Base-by-base conservation (phyloP, 148 eudicot species). In the Arctostaphylos glauca region DNA sequence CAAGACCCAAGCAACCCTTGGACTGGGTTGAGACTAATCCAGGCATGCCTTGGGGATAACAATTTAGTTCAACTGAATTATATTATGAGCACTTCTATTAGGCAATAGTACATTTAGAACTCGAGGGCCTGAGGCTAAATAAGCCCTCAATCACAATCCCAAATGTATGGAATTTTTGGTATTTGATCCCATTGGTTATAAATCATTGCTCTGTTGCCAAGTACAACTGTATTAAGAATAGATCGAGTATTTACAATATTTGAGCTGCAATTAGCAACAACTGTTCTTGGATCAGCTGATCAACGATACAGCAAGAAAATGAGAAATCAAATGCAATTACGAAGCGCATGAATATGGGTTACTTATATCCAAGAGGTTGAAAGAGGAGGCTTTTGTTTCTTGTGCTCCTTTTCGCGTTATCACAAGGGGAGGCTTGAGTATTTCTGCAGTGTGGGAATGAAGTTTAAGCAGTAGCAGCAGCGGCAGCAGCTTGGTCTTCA, bases 401-500 rank as follows among this genome's bases (percentile, higher is more conserved):
- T 66, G 38, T 31, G 38, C 38, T 74, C 41, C 1, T 52, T 56
- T 62, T 81, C 44, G 71, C n/a, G 21, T 50, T 13, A 31, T 38
- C 21, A 46, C 73, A 15, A 66, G 13, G 43, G 71, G 15, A 78
- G 64, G 76, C 76, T 83, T 85, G 38, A 31, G 54, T 0, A 31
- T 5, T 44, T 12, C 71, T 3, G 14, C 78, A 25, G 80, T 44
- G 25, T 4, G 18, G 38, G 4, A 59, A 6, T 44, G 80, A 47
- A 43, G 82, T 80, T 91, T 87, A 96, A 55, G 98, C 99, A 60
- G 91, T 88, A 0, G 98, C 98, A 58, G 89, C 98, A 0, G 98
- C 98, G 52, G 89, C 98, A 62, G 89, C 95, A 9, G 97, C 99
- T 82, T 87, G 84, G 85, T 93, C 93, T 91, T 96, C 98, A 5